phyloP scores from a whole-genome alignment of 2,329 filamentous ascomycete species.

The Juglanconis sp. region DNA sequence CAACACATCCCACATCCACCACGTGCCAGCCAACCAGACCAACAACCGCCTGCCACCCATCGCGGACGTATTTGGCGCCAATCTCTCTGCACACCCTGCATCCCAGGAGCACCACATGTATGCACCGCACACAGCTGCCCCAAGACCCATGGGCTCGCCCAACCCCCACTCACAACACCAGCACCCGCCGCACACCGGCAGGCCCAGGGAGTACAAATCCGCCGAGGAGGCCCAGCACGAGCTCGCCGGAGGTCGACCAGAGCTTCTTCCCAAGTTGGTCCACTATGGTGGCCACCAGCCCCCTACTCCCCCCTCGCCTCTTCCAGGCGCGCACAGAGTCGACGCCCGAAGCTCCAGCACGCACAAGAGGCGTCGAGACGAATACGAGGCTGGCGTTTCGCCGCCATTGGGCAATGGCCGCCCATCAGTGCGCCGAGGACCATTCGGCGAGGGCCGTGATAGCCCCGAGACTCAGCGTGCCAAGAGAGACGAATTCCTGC shows the following conservation, averaged over 20 bases:
- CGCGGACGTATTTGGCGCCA: constrained; percentile 87
- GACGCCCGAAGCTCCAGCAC: constrained; percentile 55
- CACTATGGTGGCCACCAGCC: constrained; percentile 95
- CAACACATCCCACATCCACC: constrained; percentile 85
- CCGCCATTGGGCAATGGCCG: constrained; percentile 79
- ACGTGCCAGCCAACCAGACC: constrained; percentile 82
- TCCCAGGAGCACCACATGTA: constrained; percentile 48
- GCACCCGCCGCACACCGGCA: constrained; percentile 52
- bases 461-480: constrained; percentile 76
- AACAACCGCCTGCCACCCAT: constrained; percentile 91
- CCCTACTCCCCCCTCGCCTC: constrained; percentile 82
- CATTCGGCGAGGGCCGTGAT: constrained; percentile 78
- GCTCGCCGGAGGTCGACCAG: constrained; percentile 84
- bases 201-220: constrained; percentile 85
- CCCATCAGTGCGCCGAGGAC: constrained; percentile 57
- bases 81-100: constrained; percentile 62
- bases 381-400: constrained; percentile 90
- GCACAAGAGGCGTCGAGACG: constrained; percentile 72
- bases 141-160: constrained; percentile 73
- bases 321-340: constrained; percentile 45
- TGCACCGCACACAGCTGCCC: constrained; percentile 60
- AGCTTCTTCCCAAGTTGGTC: constrained; percentile 87
- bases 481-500: constrained; percentile 92
- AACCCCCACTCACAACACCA: constrained; percentile 59
- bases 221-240: constrained; percentile 94